A percentile compares a stretch with the other conserved stretches of the same genome.
Evolutionary conservation across 2,329 filamentous ascomycete species (phyloP).

Genomic region (Pseudocercospora musae): DNA sequence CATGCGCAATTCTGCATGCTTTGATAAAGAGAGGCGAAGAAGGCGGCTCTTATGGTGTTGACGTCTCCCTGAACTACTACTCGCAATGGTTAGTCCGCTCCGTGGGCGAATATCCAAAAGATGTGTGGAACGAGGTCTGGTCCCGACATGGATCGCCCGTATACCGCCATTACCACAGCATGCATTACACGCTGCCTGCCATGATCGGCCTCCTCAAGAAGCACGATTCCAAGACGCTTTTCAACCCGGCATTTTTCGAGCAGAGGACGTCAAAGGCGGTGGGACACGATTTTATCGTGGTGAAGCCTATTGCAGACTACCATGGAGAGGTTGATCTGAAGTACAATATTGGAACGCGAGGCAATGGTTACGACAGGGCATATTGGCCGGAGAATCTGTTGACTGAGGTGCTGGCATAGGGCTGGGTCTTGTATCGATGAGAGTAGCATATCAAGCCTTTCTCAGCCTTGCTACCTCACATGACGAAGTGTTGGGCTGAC

Average conservation of each 20-base stretch:
- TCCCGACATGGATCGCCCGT: constrained; percentile 44
- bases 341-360: constrained; percentile 50
- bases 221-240: constrained; percentile 40
- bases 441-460: neutral
- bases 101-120: constrained; percentile 24
- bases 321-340: constrained; percentile 40
- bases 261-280: constrained; percentile 38
- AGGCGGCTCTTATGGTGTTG: constrained; percentile 27
- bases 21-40: constrained; percentile 25
- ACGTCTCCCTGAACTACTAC: constrained; percentile 28
- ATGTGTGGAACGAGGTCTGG: constrained; percentile 51
- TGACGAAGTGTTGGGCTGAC: neutral
- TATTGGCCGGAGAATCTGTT: constrained; percentile 43
- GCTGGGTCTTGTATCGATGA: neutral
- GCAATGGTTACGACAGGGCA: constrained; percentile 50
- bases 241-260: constrained; percentile 52
- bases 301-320: constrained; percentile 48
- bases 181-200: constrained; percentile 42
- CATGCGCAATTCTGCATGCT: constrained; percentile 23
- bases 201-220: constrained; percentile 42
- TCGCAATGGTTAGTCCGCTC: constrained; percentile 31
- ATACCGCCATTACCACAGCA: constrained; percentile 52
- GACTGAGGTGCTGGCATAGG: constrained; percentile 16
- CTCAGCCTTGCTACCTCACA: neutral
- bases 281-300: constrained; percentile 38